These are phyloP conservation scores for Leccinum aurantiacum DNA, from an alignment of 768 basidiomycete genomes.

Conservation along the genomic window DNA sequence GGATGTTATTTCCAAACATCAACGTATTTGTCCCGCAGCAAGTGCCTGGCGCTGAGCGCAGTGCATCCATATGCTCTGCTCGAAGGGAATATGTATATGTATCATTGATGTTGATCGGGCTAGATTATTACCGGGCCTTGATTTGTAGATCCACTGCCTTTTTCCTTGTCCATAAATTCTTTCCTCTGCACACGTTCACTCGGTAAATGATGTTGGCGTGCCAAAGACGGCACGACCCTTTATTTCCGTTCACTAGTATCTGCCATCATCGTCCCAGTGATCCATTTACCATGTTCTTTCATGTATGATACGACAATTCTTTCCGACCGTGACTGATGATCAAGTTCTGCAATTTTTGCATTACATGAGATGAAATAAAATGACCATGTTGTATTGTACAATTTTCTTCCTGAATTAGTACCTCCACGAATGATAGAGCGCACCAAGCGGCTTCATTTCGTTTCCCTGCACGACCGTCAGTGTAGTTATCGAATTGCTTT, in stretches of 20 bases:
- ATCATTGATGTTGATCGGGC: neutral
- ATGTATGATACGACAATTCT: neutral
- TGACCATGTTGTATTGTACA: neutral
- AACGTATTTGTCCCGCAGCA: slow-evolving; percentile 26
- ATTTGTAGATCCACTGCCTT: neutral
- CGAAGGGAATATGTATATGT: neutral
- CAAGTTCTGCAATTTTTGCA: neutral
- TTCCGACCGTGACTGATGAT: neutral
- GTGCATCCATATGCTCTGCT: neutral
- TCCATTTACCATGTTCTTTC: neutral
- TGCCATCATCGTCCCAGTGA: slow-evolving; percentile 2
- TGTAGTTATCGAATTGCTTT: neutral
- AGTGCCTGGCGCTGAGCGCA: slow-evolving; percentile 12
- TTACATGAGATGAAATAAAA: neutral
- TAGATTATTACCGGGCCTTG: neutral
- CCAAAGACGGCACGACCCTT: slow-evolving; percentile 5
- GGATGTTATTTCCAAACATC: slow-evolving; percentile 30
- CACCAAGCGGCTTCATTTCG: neutral
- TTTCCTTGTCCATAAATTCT: neutral
- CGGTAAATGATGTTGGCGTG: neutral
- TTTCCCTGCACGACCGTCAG: neutral
- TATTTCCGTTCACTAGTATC: neutral
- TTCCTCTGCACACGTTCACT: neutral
- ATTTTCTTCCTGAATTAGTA: neutral
- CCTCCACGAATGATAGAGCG: neutral